Evolutionary conservation across 768 basidiomycete species (phyloP).

Genomic region (Termitomyces sp.): DNA sequence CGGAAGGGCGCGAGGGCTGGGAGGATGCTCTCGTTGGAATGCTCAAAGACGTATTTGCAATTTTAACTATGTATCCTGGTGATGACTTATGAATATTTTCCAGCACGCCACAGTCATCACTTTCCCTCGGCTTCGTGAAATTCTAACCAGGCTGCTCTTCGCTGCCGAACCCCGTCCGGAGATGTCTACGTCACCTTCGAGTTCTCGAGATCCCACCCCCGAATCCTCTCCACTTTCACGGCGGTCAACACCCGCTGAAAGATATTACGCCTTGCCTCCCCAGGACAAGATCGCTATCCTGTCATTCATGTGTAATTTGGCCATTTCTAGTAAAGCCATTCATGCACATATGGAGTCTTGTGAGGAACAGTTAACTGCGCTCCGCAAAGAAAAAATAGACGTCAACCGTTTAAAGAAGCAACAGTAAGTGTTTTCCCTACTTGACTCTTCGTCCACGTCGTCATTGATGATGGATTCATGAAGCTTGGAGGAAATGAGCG

Average conservation of each 20-base stretch:
- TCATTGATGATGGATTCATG: slow-evolving; percentile 4
- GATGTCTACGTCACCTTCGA: slow-evolving; percentile 35
- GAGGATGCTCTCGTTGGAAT: slow-evolving; percentile 88
- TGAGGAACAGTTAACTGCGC: slow-evolving; percentile 84
- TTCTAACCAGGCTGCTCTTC: slow-evolving; percentile 72
- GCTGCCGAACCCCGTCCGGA: slow-evolving; percentile 51
- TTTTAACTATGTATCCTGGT: background rate
- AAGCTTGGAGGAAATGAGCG: slow-evolving; percentile 72
- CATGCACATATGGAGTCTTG: slow-evolving; percentile 88
- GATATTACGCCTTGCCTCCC: slow-evolving; percentile 69
- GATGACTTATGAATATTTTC: background rate
- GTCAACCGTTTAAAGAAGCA: slow-evolving; percentile 87
- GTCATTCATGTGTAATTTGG: slow-evolving; percentile 85
- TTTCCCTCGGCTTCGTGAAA: slow-evolving; percentile 67
- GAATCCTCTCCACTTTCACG: slow-evolving; percentile 32
- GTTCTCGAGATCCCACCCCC: slow-evolving; percentile 47
- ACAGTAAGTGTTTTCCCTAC: slow-evolving; percentile 52
- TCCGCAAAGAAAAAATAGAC: slow-evolving; percentile 94
- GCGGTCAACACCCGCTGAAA: slow-evolving; percentile 52
- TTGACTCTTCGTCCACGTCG: background rate
- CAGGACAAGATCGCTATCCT: slow-evolving; percentile 83
- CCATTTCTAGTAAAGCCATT: slow-evolving; percentile 84
- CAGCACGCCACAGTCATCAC: slow-evolving; percentile 72
- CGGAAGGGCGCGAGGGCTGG: slow-evolving; percentile 82
- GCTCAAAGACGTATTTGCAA: slow-evolving; percentile 77